Base-by-base conservation (phyloP, 2,329 filamentous ascomycete genomes). In the Knufia fluminis region DNA sequence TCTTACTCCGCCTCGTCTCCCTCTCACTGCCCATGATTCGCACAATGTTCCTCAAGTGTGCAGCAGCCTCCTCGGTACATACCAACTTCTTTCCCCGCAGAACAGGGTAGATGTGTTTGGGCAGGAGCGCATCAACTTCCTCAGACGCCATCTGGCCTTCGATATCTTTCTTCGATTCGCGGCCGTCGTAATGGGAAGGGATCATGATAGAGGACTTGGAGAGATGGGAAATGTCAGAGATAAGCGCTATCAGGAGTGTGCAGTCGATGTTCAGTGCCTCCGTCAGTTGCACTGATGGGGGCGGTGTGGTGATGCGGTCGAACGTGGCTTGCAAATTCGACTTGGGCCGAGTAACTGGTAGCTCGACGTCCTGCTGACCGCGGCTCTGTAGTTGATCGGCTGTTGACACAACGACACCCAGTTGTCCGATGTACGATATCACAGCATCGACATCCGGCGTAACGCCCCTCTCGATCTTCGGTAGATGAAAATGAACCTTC, bases 221-320 rank as follows among this genome's bases (percentile, higher is more conserved):
- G 64, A 60, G 28, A 67, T 66, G 61, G 89, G 83, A 1, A 22
- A 89, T 79, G 58, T 90, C 85, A 0, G 84, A 87, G 1, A 83
- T 77, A 2, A 89, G 69, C 3, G 83, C 84, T 3, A 90, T 74
- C 4, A 90, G 72, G 41, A 87, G 77, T 1, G 84, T 87, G 56
- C 70, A 72, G 53, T 76, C 72, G 42, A 73, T 64, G 55, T 73
- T 73, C 38, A 75, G 54, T 9, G 45, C 20, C 8, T 39, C 20
- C 3, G 33, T 28, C n/a, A 20, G 45, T 4, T 3, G 26, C 16
- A 22, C 8, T 6, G 20, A 19, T 17, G 45, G 33, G n/a, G 8
- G 12, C 14, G 33, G 33, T 6, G n/a, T 10, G 12, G 8, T 14
- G 19, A 48, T 36, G 12, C 32, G 36, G 26, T 52, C 42, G 26